Conservation (phyloP, 805 yeast species). For the Zygosaccharomyces gambellarensis region DNA sequence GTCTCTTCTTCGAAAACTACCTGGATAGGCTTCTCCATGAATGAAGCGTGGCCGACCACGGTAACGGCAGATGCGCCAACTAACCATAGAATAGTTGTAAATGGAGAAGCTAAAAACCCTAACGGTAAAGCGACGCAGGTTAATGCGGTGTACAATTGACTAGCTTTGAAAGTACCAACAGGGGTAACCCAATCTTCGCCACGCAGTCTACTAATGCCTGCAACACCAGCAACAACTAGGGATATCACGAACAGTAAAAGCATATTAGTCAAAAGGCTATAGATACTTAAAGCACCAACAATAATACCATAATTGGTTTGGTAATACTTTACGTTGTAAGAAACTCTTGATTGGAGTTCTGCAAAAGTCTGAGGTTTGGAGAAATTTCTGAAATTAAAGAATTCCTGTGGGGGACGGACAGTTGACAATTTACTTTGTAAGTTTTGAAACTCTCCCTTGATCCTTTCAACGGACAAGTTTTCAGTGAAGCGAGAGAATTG, state of each 20-base stretch:
- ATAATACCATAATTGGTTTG: slow-evolving; percentile 80
- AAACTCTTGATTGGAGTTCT: slow-evolving; percentile 83
- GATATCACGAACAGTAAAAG: slow-evolving; percentile 77
- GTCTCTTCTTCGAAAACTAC: slow-evolving; percentile 83
- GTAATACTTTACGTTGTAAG: slow-evolving; percentile 81
- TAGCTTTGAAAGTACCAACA: slow-evolving; percentile 63
- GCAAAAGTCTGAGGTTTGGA: slow-evolving; percentile 87
- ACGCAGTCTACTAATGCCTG: slow-evolving; percentile 69
- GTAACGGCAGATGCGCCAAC: slow-evolving; percentile 77
- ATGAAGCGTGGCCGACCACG: slow-evolving; percentile 79
- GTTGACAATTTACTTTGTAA: slow-evolving; percentile 63
- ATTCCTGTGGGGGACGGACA: slow-evolving; percentile 86
- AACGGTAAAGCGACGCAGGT: slow-evolving; percentile 72
- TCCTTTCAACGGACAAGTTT: slow-evolving; percentile 30
- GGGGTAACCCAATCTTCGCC: slow-evolving; percentile 83
- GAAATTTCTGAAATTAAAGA: slow-evolving; percentile 82
- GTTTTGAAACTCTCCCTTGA: slow-evolving; percentile 44
- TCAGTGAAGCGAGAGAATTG: slow-evolving; percentile 31
- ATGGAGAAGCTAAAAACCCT: slow-evolving; percentile 83
- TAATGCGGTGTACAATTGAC: slow-evolving; percentile 80
- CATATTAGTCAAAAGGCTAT: slow-evolving; percentile 82
- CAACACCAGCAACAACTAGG: slow-evolving; percentile 68
- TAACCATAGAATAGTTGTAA: slow-evolving; percentile 87
- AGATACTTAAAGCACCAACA: slow-evolving; percentile 66
- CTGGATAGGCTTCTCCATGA: slow-evolving; percentile 94